These are phyloP conservation scores for Sporothrix pallida DNA, from an alignment of 2,329 filamentous ascomycete species.

Conservation along the genomic window DNA sequence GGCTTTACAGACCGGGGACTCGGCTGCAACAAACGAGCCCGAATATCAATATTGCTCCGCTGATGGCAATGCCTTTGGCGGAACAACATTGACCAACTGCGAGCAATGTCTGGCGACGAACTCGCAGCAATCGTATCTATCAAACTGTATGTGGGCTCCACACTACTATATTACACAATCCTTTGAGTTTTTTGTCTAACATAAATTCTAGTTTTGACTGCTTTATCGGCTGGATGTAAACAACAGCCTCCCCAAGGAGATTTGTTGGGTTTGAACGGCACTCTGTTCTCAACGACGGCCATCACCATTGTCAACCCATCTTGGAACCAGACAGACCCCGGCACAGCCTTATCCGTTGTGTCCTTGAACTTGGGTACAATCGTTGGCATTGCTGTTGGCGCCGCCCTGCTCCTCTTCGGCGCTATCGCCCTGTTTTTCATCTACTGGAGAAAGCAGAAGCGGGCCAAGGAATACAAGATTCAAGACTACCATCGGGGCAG, in stretches of 20 bases:
- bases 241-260: conserved; percentile 51
- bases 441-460: conserved; percentile 55
- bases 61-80: conserved; percentile 45
- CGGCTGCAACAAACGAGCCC: conserved; percentile 40
- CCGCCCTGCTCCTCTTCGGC: conserved; percentile 51
- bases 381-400: conserved; percentile 59
- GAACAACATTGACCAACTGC: conserved; percentile 47
- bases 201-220: conserved; percentile 51
- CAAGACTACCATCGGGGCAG: conserved; percentile 30
- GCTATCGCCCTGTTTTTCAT: conserved; percentile 53
- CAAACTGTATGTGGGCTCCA: conserved; percentile 53
- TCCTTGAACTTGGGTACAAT: conserved; percentile 56
- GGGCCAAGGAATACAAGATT: conserved; percentile 38
- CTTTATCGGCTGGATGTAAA: conserved; percentile 55
- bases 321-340: conserved; percentile 40
- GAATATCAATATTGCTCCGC: conserved; percentile 53
- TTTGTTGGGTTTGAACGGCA: conserved; percentile 50
- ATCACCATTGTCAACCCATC: conserved; percentile 51
- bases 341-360: conserved; percentile 36
- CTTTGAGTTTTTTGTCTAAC: background rate
- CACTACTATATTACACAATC: background rate
- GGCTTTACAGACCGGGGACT: conserved; percentile 46
- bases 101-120: conserved; percentile 52
- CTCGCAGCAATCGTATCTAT: conserved; percentile 50
- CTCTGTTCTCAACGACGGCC: conserved; percentile 48